A percentile compares a stretch with the other conserved stretches of the same genome.
These are phyloP conservation scores for Termitomyces sp. DNA, from an alignment of 768 basidiomycete genomes.

Conservation along the genomic window DNA sequence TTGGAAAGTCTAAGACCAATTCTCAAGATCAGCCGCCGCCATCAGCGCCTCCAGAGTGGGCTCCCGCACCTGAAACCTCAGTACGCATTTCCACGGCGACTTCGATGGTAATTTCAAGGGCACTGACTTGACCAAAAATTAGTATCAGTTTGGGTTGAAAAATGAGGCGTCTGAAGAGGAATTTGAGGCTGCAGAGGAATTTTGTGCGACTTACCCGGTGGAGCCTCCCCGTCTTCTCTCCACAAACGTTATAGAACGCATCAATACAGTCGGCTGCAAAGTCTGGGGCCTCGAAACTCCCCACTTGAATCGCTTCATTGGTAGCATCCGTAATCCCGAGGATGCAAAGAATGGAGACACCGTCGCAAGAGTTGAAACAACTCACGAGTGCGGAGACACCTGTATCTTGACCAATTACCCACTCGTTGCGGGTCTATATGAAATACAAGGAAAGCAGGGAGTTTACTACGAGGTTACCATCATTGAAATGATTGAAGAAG, in stretches of 20 bases:
- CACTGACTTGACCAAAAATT: background rate
- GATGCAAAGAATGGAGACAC: slow-evolving; percentile 29
- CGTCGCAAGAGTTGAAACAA: slow-evolving; percentile 40
- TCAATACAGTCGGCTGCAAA: slow-evolving; percentile 39
- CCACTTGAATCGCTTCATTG: slow-evolving; percentile 37
- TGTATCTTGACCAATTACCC: slow-evolving; percentile 61
- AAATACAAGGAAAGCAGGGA: slow-evolving; percentile 48
- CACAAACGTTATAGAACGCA: slow-evolving; percentile 49
- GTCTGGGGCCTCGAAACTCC: slow-evolving; percentile 54
- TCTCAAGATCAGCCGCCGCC: slow-evolving; percentile 20
- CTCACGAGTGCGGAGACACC: slow-evolving; percentile 38
- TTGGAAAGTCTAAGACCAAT: slow-evolving; percentile 2
- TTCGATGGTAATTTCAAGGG: background rate
- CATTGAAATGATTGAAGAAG: slow-evolving; percentile 41
- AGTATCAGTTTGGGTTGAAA: slow-evolving; percentile 46
- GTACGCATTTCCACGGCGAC: slow-evolving; percentile 18
- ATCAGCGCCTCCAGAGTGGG: slow-evolving; percentile 54
- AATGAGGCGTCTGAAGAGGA: slow-evolving; percentile 58
- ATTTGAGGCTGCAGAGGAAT: slow-evolving; percentile 46
- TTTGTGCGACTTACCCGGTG: slow-evolving; percentile 40
- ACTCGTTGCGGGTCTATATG: slow-evolving; percentile 56
- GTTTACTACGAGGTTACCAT: slow-evolving; percentile 65
- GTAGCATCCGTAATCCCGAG: slow-evolving; percentile 32
- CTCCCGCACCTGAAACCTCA: slow-evolving; percentile 51
- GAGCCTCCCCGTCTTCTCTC: slow-evolving; percentile 44